phyloP scores from a whole-genome alignment of 2,329 filamentous ascomycete genomes.

The Arthroderma sp. region DNA sequence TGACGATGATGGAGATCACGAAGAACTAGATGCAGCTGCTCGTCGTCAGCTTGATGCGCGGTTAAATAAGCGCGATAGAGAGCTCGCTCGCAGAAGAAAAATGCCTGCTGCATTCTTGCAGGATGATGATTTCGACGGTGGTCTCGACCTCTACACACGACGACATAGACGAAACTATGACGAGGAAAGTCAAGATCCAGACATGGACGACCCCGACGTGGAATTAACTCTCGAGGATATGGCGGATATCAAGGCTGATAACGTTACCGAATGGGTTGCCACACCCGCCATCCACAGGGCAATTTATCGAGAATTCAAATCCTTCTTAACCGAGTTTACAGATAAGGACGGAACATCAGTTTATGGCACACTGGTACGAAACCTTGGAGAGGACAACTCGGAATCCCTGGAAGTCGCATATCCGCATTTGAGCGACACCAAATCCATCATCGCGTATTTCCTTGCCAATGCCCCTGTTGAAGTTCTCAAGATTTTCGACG shows the following conservation, averaged over 20 bases:
- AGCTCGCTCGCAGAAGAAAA: slow-evolving; percentile 43
- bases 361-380: slow-evolving; percentile 86
- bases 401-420: slow-evolving; percentile 95
- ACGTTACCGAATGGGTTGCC: slow-evolving; percentile 88
- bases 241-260: slow-evolving; percentile 83
- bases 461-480: slow-evolving; percentile 91
- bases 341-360: slow-evolving; percentile 82
- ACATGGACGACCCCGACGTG: slow-evolving; percentile 93
- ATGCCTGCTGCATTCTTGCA: slow-evolving; percentile 52
- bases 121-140: slow-evolving; percentile 70
- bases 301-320: slow-evolving; percentile 92
- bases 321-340: slow-evolving; percentile 90
- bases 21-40: slow-evolving; percentile 44
- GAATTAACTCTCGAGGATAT: slow-evolving; percentile 85
- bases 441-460: slow-evolving; percentile 91
- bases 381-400: slow-evolving; percentile 91
- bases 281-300: slow-evolving; percentile 81
- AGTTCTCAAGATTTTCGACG: slow-evolving; percentile 89
- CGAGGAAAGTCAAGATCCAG: slow-evolving; percentile 77
- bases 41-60: slow-evolving; percentile 49
- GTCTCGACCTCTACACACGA: slow-evolving; percentile 75
- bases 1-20: slow-evolving; percentile 53
- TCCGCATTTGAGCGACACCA: slow-evolving; percentile 76
- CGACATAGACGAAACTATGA: slow-evolving; percentile 83
- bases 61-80: slow-evolving; percentile 49